These are phyloP conservation scores for Suaeda aralocaspica DNA, from an alignment of 148 eudicot species.

Conservation along the genomic window DNA sequence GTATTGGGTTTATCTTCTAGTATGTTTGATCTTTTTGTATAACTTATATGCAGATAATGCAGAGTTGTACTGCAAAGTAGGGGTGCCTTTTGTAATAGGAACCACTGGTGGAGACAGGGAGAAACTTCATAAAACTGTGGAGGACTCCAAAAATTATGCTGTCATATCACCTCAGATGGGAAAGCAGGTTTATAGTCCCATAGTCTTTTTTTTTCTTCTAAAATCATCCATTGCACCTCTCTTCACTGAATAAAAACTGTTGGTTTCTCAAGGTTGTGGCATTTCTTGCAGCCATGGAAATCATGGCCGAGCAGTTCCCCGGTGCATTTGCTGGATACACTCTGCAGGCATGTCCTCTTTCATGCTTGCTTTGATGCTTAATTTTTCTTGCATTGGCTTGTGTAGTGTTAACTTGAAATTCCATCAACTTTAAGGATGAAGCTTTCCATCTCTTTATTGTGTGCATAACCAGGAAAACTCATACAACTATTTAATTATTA, in stretches of 20 bases:
- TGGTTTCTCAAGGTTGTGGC: slow-evolving; percentile 70
- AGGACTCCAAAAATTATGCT: slow-evolving; percentile 67
- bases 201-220: slow-evolving; percentile 8
- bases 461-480: neutral
- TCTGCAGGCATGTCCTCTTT: slow-evolving; percentile 41
- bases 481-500: neutral
- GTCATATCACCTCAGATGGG: slow-evolving; percentile 99
- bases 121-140: slow-evolving; percentile 65
- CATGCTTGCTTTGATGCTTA: neutral
- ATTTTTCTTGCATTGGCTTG: neutral
- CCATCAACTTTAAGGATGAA: neutral
- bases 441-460: neutral
- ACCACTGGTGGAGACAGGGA: slow-evolving; percentile 98
- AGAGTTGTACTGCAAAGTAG: slow-evolving; percentile 77
- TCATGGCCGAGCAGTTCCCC: slow-evolving; percentile 91
- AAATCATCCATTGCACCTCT: neutral
- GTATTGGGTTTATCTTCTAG: neutral
- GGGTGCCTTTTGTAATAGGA: slow-evolving; percentile 98
- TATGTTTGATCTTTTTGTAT: slow-evolving; percentile 1
- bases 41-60: slow-evolving; percentile 57
- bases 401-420: neutral
- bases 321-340: slow-evolving; percentile 88
- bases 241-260: slow-evolving; percentile 14
- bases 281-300: slow-evolving; percentile 95
- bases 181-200: slow-evolving; percentile 57